Conservation (phyloP, 345 rosid species). For the Eutrema heterophyllum region DNA sequence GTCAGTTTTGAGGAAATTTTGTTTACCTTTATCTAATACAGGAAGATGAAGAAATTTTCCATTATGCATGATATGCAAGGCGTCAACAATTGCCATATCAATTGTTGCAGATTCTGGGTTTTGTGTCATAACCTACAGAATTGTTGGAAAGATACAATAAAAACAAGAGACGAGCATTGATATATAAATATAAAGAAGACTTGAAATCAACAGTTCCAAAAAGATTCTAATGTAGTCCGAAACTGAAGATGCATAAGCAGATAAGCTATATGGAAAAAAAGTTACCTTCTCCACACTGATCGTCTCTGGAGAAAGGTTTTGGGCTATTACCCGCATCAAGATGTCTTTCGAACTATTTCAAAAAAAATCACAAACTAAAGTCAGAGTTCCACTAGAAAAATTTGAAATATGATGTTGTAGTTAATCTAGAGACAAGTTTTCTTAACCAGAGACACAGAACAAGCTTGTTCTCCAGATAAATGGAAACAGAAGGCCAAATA, state of each 20-base stretch:
- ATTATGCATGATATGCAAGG: conserved; percentile 89
- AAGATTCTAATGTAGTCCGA: neutral
- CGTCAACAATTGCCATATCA: conserved; percentile 90
- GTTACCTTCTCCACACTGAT: conserved; percentile 83
- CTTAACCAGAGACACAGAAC: neutral
- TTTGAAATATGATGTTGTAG: neutral
- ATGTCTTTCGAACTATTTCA: conserved; percentile 86
- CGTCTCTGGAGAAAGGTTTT: conserved; percentile 61
- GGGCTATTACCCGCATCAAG: conserved; percentile 88
- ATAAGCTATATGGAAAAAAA: neutral
- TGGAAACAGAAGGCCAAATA: neutral
- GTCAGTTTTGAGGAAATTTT: neutral
- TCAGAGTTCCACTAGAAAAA: neutral
- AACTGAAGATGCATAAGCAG: neutral
- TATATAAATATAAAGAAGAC: neutral
- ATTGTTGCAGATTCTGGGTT: conserved; percentile 91
- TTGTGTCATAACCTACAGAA: conserved; percentile 86
- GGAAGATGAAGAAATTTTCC: conserved; percentile 98
- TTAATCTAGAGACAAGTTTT: neutral
- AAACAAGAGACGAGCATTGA: neutral
- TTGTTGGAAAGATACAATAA: conserved; percentile 1
- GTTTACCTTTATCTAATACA: conserved; percentile 75
- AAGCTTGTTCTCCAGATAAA: neutral
- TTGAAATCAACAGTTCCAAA: neutral
- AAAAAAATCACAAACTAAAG: conserved; percentile 10